phyloP scores from a whole-genome alignment of 2,329 filamentous ascomycete species.

The Phaeoacremonium minimum region DNA sequence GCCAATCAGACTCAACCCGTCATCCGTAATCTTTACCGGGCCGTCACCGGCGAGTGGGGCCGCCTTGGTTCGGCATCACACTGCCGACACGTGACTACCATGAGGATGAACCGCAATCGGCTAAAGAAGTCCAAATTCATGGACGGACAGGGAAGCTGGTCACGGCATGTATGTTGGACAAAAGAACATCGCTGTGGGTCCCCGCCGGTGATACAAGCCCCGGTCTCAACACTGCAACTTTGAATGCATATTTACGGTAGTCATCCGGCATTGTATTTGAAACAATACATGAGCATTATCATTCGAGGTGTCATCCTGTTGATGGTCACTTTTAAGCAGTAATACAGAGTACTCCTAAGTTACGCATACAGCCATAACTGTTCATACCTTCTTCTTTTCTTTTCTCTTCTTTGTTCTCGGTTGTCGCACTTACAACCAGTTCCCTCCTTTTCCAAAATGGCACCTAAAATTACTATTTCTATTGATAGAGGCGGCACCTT shows the following conservation, averaged over 20 bases:
- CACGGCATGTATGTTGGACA: background rate
- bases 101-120: background rate
- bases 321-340: no score
- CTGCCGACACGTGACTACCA: slow-evolving; percentile 4
- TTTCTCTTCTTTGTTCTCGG: no score
- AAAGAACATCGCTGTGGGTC: slow-evolving; percentile 6
- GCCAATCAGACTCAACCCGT: slow-evolving; percentile 1
- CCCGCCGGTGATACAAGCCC: background rate
- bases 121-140: no score
- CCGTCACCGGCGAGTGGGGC: slow-evolving; percentile 5
- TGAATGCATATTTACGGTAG: slow-evolving; percentile 1
- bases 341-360: no score
- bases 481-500: slow-evolving; percentile 66
- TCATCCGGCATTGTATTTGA: no score
- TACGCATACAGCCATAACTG: no score
- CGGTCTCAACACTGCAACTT: background rate
- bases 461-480: slow-evolving; percentile 10
- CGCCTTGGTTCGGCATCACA: slow-evolving; percentile 1
- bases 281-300: no score
- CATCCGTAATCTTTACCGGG: background rate
- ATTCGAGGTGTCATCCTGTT: no score
- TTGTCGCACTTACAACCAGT: no score
- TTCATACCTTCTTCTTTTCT: slow-evolving; percentile 1
- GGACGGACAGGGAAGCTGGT: background rate
- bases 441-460: slow-evolving; percentile 1